These are phyloP conservation scores for Gossypium davidsonii DNA, from an alignment of 441 rosid genomes.

Conservation along the genomic window DNA sequence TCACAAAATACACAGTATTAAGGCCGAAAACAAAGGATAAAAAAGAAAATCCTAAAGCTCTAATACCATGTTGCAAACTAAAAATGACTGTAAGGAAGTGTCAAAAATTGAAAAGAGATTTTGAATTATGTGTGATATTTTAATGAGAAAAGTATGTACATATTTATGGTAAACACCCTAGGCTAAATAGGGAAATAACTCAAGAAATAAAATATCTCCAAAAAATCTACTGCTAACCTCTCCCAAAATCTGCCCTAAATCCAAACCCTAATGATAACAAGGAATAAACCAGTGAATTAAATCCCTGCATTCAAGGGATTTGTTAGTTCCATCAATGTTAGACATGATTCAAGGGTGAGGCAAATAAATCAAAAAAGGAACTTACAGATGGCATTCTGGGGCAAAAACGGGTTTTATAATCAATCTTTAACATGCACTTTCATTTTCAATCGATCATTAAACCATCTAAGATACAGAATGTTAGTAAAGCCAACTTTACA, in stretches of 20 bases:
- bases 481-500: neutral
- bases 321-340: neutral
- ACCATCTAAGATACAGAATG: conserved; percentile 1
- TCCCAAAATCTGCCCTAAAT: neutral
- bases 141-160: neutral
- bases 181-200: neutral
- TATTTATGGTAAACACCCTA: neutral
- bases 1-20: neutral
- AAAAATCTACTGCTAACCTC: neutral
- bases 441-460: conserved; percentile 2
- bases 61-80: neutral
- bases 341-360: neutral
- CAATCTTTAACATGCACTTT: neutral
- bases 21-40: neutral
- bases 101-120: neutral
- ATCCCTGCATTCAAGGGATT: neutral
- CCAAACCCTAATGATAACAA: neutral
- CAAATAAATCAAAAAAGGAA: neutral
- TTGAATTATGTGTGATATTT: neutral
- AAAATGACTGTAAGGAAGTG: neutral
- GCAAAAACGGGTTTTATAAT: neutral
- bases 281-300: neutral
- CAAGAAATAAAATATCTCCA: neutral
- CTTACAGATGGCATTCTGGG: neutral
- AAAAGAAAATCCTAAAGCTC: neutral